Conservation (phyloP, 2,329 filamentous ascomycete genomes). For the Nemania sp. region DNA sequence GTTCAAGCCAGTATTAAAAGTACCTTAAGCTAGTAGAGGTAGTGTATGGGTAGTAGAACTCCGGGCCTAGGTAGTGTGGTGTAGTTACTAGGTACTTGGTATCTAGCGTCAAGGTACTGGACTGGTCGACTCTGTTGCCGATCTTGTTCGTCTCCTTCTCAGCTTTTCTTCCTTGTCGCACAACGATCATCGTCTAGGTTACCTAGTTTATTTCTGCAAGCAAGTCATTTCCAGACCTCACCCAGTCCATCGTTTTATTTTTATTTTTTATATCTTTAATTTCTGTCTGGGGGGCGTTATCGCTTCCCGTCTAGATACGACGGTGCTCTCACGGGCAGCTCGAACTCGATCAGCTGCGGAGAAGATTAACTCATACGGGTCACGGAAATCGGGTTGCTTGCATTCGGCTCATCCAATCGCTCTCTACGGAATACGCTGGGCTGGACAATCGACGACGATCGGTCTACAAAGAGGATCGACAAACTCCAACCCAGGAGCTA, state of each 20-base stretch:
- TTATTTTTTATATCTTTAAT: neutral
- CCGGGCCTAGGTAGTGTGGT: too few relatives aligned
- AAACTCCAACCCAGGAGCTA: neutral
- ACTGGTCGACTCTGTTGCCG: too few relatives aligned
- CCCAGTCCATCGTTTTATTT: conserved; percentile 1
- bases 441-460: conserved; percentile 4
- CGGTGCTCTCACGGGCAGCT: neutral
- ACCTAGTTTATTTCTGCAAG: neutral
- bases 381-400: conserved; percentile 6
- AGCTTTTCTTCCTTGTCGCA: conserved; percentile 15
- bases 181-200: neutral
- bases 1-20: too few relatives aligned
- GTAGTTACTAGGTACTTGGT: too few relatives aligned
- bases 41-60: too few relatives aligned
- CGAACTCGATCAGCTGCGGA: conserved; percentile 1
- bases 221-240: conserved; percentile 1
- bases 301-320: too few relatives aligned
- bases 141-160: conserved; percentile 22
- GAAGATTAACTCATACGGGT: neutral
- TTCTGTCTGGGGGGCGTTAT: neutral
- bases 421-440: neutral
- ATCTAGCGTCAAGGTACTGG: too few relatives aligned
- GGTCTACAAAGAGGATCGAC: neutral
- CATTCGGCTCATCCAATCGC: conserved; percentile 5
- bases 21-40: too few relatives aligned